Evolutionary conservation across 2,329 filamentous ascomycete species (phyloP).

Genomic region (Fusarium poae): DNA sequence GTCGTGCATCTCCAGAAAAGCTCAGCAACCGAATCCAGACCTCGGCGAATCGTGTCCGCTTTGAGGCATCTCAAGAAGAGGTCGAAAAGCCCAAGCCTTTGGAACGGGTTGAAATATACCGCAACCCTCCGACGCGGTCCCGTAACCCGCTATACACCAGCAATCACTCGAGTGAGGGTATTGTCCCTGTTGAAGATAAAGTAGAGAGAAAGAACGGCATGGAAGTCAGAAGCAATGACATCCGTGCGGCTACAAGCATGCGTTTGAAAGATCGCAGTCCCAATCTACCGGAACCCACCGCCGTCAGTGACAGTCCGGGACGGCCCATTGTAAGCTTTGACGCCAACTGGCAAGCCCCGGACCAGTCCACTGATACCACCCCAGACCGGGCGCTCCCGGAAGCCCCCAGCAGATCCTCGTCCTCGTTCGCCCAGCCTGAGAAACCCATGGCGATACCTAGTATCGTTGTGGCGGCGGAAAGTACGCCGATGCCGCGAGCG

Average conservation of each 20-base stretch:
- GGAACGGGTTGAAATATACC: constrained; percentile 79
- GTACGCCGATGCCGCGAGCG: constrained; percentile 52
- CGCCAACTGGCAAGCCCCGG: constrained; percentile 81
- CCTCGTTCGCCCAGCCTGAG: constrained; percentile 48
- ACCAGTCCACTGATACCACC: constrained; percentile 77
- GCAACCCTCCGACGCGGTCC: constrained; percentile 85
- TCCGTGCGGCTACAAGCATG: constrained; percentile 91
- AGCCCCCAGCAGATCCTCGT: constrained; percentile 44
- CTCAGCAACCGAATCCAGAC: constrained; percentile 53
- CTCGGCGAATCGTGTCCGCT: constrained; percentile 51
- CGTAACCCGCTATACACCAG: constrained; percentile 83
- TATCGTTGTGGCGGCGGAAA: constrained; percentile 67
- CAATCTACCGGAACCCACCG: constrained; percentile 87
- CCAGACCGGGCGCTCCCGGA: constrained; percentile 56
- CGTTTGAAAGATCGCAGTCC: constrained; percentile 85
- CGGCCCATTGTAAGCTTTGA: constrained; percentile 98
- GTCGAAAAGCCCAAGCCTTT: constrained; percentile 55
- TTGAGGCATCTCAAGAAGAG: constrained; percentile 60
- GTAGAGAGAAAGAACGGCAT: constrained; percentile 79
- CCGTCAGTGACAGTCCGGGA: constrained; percentile 90
- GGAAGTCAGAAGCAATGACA: constrained; percentile 88
- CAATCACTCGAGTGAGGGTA: constrained; percentile 63
- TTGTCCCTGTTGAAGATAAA: constrained; percentile 55
- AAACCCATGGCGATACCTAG: constrained; percentile 63
- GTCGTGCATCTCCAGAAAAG: constrained; percentile 52